phyloP scores from a whole-genome alignment of 2,329 filamentous ascomycete species.

The Calcarisporium arbuscula region DNA sequence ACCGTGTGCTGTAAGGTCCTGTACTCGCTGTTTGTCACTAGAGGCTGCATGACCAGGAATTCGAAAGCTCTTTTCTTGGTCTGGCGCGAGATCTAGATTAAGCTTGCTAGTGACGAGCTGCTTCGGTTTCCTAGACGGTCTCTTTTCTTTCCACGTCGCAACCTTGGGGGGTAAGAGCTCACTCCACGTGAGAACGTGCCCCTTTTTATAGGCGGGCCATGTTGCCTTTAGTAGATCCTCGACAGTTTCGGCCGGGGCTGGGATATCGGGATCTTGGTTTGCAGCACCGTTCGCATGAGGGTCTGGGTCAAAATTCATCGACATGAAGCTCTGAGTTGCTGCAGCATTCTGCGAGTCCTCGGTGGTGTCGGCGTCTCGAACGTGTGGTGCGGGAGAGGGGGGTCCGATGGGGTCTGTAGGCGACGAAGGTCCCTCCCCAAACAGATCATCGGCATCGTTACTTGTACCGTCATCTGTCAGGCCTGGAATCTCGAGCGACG shows the following conservation, averaged over 20 bases:
- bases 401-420: slow-evolving; percentile 36
- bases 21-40: slow-evolving; percentile 49
- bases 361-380: slow-evolving; percentile 31
- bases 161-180: slow-evolving; percentile 77
- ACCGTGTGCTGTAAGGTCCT: slow-evolving; percentile 43
- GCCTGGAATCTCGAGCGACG: slow-evolving; percentile 43
- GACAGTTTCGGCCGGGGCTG: slow-evolving; percentile 64
- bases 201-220: slow-evolving; percentile 74
- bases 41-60: slow-evolving; percentile 56
- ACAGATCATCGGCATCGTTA: slow-evolving; percentile 60
- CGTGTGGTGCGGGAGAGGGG: slow-evolving; percentile 38
- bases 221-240: slow-evolving; percentile 71
- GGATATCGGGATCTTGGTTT: slow-evolving; percentile 58
- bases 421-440: slow-evolving; percentile 55
- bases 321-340: slow-evolving; percentile 27
- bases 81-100: slow-evolving; percentile 75
- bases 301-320: slow-evolving; percentile 44
- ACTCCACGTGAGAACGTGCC: slow-evolving; percentile 71
- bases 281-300: slow-evolving; percentile 32
- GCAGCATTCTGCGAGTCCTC: slow-evolving; percentile 27
- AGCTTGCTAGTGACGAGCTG: slow-evolving; percentile 81
- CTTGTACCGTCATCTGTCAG: slow-evolving; percentile 55
- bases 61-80: slow-evolving; percentile 81
- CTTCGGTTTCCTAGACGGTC: slow-evolving; percentile 72
- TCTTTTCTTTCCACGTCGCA: slow-evolving; percentile 71